Base-by-base conservation (phyloP, 805 yeast genomes). In the Lipomyces yamanashiensis region DNA sequence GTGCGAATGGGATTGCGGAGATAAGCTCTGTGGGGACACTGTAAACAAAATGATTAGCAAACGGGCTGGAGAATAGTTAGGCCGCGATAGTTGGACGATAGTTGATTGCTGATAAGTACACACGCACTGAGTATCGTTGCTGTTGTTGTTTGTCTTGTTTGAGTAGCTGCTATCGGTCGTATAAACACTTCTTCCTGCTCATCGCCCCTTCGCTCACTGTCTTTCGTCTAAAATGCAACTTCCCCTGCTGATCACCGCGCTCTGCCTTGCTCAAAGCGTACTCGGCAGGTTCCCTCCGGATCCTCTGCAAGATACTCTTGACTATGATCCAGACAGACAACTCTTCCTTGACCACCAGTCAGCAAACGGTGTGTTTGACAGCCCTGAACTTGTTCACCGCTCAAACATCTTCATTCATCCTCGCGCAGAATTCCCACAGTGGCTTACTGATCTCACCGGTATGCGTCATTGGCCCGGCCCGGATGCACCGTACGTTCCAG, bases 401-500 rank as follows among this genome's bases (percentile, higher is more conserved):
- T 10, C 51, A 21, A 19, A 47, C 39, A 28, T 55, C 37, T 55
- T 21, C 59, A n/a, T 47, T 23, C 45, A 33, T 37, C 39, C 53
- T 15, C 59, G 59, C 53, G 67, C 58, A 9, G 53, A 53, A 43
- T 64, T 62, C 44, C 66, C 66, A 21, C 39, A 34, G 45, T 64
- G 67, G 66, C 56, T 58, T 44, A 34, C 49, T 8, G 59, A 61
- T 34, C 51, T 61, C 34, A 64, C 67, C 7, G 61, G 65, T 7
- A 36, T 61, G 49, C 54, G 10, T 10, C 39, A 41, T 6, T 64
- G 67, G 67, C 67, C 66, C 8, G 63, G 60, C 8, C 9, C 58
- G 10, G 60, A 58, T 33, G 63, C 67, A 7, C 67, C 67, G 39
- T 64, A 64, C 40, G 58, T 61, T 8, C n/a, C 15, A 9, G 60